Base-by-base conservation (phyloP, 1,284 basidiomycete genomes). In the Tausonia pullulans region DNA sequence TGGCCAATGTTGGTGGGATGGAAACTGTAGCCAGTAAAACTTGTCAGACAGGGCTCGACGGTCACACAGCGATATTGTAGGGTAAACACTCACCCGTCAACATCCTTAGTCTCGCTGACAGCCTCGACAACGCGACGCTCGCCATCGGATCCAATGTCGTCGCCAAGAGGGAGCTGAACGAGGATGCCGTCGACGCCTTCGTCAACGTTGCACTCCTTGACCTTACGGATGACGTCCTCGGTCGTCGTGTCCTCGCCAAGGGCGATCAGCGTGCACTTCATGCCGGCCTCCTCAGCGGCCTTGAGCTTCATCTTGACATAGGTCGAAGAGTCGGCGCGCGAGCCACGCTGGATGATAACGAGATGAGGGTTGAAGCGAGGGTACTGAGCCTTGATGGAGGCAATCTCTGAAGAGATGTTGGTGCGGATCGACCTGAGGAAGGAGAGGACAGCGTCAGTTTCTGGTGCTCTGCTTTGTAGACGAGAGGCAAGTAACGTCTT, bases 281-380 rank as follows among this genome's bases (percentile, higher is more conserved):
- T 92, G 67, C 95, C 94, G 70, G 90, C 88, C 78, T 98, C 92
- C 72, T 92, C 86, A 40, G 94, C 90, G 10, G 96, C 96, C 77
- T 94, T 96, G 61, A 84, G 81, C 79, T 99, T 98, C 95, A 98
- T 98, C 73, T 91, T 90, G 69, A 99, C 88, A 79, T 99, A 99
- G 62, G 88, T 87, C 46, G 81, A 80, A 7, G 93, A 98, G 74
- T 98, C 95, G 51, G 90, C 86, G 68, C 89, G 86, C 46, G 84
- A 83, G 61, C 96, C 96, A 63, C 93, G 93, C 78, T 98, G 96
- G 64, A 98, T 84, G 78, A 99, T 94, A 72, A 85, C 87, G 49
- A 99, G 84, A 76, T 87, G 84, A 14, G 93, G 89, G 72, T 87
- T 83, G 80, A 98, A 98, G 54, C 87, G 87, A 40, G 91, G 87